phyloP scores from a whole-genome alignment of 805 yeast species.

The Saccharomyces mikatae region DNA sequence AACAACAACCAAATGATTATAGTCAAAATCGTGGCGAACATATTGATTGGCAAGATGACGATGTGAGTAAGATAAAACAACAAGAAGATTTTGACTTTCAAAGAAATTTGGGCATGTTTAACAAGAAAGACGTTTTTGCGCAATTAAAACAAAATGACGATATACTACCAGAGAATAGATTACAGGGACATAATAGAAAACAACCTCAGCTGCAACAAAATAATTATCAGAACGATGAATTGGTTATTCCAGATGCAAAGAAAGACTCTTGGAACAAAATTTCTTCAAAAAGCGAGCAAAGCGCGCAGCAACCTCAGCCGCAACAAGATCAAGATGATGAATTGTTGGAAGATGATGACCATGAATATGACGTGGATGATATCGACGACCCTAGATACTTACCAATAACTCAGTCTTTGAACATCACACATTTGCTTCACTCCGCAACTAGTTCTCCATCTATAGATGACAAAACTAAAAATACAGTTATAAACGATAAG shows the following conservation, averaged over 20 bases:
- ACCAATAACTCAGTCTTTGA: conserved; percentile 31
- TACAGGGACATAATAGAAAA: conserved; percentile 67
- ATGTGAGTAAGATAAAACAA: conserved; percentile 39
- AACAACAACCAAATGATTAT: conserved; percentile 17
- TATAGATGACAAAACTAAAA: conserved; percentile 4
- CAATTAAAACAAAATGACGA: conserved; percentile 62
- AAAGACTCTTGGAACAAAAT: conserved; percentile 49
- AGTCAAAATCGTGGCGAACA: conserved; percentile 23
- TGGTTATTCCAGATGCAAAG: conserved; percentile 48
- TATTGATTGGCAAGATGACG: conserved; percentile 44
- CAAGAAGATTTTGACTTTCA: conserved; percentile 77
- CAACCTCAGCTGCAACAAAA: conserved; percentile 6
- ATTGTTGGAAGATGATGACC: conserved; percentile 13
- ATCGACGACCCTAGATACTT: conserved; percentile 14
- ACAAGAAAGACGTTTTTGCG: conserved; percentile 70
- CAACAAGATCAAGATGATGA: conserved; percentile 2
- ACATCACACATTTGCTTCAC: conserved; percentile 30
- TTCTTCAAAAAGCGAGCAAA: conserved; percentile 5
- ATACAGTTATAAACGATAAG: conserved; percentile 8
- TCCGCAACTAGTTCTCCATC: conserved; percentile 14
- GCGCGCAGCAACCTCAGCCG: not conserved
- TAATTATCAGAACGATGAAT: conserved; percentile 63
- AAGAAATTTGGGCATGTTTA: conserved; percentile 71
- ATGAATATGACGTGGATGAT: conserved; percentile 15
- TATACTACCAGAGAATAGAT: conserved; percentile 49